A percentile compares a stretch with the other conserved stretches of the same genome.
Conservation (phyloP, 2,329 filamentous ascomycete species). For the Malbranchea cinnamomea region DNA sequence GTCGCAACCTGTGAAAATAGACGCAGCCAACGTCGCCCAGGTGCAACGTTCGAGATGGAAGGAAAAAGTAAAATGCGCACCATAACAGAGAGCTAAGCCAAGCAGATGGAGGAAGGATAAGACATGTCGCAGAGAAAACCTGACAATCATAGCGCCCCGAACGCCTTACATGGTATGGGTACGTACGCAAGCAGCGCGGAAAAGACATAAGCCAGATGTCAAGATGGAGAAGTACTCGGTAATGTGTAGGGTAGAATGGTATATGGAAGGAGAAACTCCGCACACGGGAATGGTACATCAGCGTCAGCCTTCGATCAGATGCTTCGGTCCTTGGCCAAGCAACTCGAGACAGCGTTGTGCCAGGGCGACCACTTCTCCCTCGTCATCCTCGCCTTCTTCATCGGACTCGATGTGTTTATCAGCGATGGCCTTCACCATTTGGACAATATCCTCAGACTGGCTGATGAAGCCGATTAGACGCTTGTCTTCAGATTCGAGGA, state of each 20-base stretch:
- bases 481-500: slow-evolving; percentile 89
- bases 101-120: not conserved
- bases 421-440: slow-evolving; percentile 81
- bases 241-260: no score
- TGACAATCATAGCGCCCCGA: no score
- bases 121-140: not conserved
- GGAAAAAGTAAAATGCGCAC: no score
- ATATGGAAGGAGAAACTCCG: not conserved
- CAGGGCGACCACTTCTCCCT: slow-evolving; percentile 83
- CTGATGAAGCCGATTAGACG: slow-evolving; percentile 77
- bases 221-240: no score
- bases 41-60: no score
- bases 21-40: no score
- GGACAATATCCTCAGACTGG: slow-evolving; percentile 78
- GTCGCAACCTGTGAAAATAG: no score
- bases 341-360: slow-evolving; percentile 83
- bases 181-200: no score
- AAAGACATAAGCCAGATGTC: no score
- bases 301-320: no score
- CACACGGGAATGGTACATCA: slow-evolving; percentile 47
- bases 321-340: slow-evolving; percentile 62
- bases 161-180: no score
- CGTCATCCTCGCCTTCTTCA: slow-evolving; percentile 75
- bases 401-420: slow-evolving; percentile 80
- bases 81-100: no score